phyloP scores from a whole-genome alignment of 192 early-diverging fungal species.

The Coemansia sp. region DNA sequence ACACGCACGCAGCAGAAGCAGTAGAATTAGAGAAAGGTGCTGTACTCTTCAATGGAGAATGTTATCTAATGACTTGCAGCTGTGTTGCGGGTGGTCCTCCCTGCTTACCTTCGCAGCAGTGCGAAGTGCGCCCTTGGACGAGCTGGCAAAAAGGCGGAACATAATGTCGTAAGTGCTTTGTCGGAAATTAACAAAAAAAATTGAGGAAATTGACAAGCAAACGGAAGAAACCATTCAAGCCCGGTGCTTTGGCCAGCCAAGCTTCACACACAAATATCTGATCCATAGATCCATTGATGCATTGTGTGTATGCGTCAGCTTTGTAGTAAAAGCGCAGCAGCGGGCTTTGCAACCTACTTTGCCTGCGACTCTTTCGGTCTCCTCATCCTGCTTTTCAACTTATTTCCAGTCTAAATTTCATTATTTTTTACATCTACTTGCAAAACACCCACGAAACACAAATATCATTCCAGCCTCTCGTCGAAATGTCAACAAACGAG shows the following conservation, averaged over 20 bases:
- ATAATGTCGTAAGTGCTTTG: constrained; percentile 16
- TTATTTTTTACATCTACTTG: not conserved
- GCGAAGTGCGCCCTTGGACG: constrained; percentile 49
- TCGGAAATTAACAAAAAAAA: not conserved
- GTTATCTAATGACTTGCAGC: not conserved
- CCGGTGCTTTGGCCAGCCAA: not conserved
- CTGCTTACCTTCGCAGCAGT: constrained; percentile 41
- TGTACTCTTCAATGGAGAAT: not conserved
- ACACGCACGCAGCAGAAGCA: not conserved
- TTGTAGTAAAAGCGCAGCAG: constrained; percentile 1
- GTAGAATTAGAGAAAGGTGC: constrained; percentile 1
- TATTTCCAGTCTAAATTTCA: not conserved
- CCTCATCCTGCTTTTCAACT: not conserved
- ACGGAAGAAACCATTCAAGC: not conserved
- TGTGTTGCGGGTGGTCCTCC: not conserved
- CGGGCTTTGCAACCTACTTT: not conserved
- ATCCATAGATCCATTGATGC: not conserved
- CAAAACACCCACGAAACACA: not conserved
- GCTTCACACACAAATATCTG: not conserved
- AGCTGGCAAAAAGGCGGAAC: constrained; percentile 53
- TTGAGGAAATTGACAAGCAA: not conserved
- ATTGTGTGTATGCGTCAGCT: not conserved
- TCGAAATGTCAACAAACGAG: constrained; percentile 8
- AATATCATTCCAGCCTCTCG: not conserved
- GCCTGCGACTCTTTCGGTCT: not conserved